phyloP scores from a whole-genome alignment of 2,329 filamentous ascomycete species.

The Fusarium praegraminearum region DNA sequence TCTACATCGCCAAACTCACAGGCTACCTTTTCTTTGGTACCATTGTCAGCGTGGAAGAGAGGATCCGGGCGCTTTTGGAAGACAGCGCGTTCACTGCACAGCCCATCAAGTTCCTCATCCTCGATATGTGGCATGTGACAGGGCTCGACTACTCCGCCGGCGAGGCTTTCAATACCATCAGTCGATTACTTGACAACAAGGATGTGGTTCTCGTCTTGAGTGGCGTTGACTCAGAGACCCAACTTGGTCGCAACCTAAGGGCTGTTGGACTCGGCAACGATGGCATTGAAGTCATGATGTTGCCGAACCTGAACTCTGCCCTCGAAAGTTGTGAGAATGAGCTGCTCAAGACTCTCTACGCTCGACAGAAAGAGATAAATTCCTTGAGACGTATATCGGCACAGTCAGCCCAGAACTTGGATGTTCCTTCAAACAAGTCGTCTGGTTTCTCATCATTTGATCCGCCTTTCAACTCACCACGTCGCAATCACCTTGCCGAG shows the following conservation, averaged over 20 bases:
- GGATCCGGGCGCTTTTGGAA: constrained; percentile 83
- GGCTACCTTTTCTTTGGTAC: constrained; percentile 99
- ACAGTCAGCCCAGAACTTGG: constrained; percentile 59
- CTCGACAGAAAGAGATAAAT: constrained; percentile 71
- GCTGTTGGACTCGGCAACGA: constrained; percentile 85
- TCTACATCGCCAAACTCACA: constrained; percentile 89
- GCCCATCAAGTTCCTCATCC: constrained; percentile 88
- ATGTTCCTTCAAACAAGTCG: constrained; percentile 58
- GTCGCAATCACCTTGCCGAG: constrained; percentile 79
- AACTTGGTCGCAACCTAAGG: constrained; percentile 81
- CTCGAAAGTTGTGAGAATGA: constrained; percentile 96
- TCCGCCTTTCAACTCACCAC: constrained; percentile 78
- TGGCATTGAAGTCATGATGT: constrained; percentile 79
- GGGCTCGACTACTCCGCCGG: constrained; percentile 96
- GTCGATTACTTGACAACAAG: constrained; percentile 81
- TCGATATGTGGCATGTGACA: constrained; percentile 90
- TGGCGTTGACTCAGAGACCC: constrained; percentile 79
- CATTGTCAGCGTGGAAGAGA: constrained; percentile 93
- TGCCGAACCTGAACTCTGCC: constrained; percentile 91
- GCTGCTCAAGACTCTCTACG: constrained; percentile 83
- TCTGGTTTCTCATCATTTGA: constrained; percentile 53
- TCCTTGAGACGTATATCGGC: constrained; percentile 58
- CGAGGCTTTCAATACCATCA: constrained; percentile 94
- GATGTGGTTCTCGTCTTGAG: constrained; percentile 86
- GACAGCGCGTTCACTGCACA: constrained; percentile 81